A percentile compares a stretch with the other conserved stretches of the same genome.
Evolutionary conservation across 2,329 filamentous ascomycete species (phyloP).

Genomic region (Dactylellina leptospora): DNA sequence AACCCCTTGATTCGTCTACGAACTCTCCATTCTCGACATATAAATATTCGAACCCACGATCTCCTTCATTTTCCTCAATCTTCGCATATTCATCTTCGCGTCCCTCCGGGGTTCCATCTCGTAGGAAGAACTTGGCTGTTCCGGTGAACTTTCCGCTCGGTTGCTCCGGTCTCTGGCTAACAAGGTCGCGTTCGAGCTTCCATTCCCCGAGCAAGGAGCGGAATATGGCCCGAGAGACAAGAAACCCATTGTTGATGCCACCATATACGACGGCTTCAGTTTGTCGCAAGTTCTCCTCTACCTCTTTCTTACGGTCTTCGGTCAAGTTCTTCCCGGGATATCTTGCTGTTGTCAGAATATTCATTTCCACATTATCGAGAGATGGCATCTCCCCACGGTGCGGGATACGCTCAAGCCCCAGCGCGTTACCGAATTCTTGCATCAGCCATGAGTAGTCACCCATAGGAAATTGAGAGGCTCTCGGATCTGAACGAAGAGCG

Average conservation of each 20-base stretch:
- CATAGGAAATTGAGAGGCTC: conserved; percentile 79
- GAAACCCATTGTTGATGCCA: conserved; percentile 63
- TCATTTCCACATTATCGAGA: conserved; percentile 63
- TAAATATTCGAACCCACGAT: conserved; percentile 69
- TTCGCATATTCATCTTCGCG: conserved; percentile 57
- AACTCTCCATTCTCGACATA: conserved; percentile 76
- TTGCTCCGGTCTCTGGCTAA: conserved; percentile 67
- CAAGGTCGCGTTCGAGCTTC: conserved; percentile 69
- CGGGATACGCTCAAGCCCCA: conserved; percentile 65
- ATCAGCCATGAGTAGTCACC: conserved; percentile 80
- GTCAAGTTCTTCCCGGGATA: conserved; percentile 63
- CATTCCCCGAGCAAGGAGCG: conserved; percentile 75
- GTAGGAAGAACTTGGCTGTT: conserved; percentile 71
- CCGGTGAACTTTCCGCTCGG: conserved; percentile 73
- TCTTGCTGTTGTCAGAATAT: conserved; percentile 68
- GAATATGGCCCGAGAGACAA: conserved; percentile 74
- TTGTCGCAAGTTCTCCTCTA: conserved; percentile 63
- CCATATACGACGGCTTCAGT: conserved; percentile 62
- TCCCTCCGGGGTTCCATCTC: conserved; percentile 68
- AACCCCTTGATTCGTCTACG: conserved; percentile 63
- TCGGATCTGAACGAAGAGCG: conserved; percentile 63
- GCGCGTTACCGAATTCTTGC: conserved; percentile 72
- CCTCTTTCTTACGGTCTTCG: conserved; percentile 61
- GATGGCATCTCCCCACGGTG: conserved; percentile 60
- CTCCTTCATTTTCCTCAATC: conserved; percentile 55